Evolutionary conservation across 306 rosid species (phyloP), one percentile per base, ranked within the genome.

Genomic region (Cicer arietinum): DNA sequence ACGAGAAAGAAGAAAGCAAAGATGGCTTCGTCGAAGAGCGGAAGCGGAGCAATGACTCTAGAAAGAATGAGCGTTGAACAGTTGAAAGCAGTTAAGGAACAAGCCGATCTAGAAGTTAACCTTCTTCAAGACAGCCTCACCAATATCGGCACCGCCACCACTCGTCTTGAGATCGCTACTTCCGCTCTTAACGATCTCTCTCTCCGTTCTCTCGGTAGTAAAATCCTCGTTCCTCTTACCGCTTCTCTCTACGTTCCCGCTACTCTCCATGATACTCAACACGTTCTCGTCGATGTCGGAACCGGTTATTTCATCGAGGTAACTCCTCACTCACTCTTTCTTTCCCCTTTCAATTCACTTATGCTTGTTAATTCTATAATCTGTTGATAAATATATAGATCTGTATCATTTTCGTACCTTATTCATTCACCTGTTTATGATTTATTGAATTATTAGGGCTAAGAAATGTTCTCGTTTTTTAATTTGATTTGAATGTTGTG

Each of bases 301-400:
- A 94, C 99, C 17, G 97, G 99, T 7, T 94, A 92, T 82, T 94
- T 94, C 89, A 83, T 94, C 77, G 90, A 94, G 97, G 97, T 91
- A 30, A 30, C 37, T 30, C 37, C 5, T 30, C 8, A 7, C 9
- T 53, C 40, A 46, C 13, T 0, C 5, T 20, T 37, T 39, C 22
- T 25, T 25, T 25, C 4, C 4, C 35, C 40, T 5, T 3, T 45
- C 41, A 10, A 1, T 20, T 14, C 13, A 7, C 11, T 16, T 10
- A 8, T 45, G 7, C 8, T 68, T 25, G 37, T 30, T 30, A 30
- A 30, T 30, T 30, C 37, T 30, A 4, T 30, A 30, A 30, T 30
- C 37, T 30, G 37, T 30, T 4, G 5, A 30, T 30, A 30, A 30
- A 30, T 3, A 47, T 0, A 48, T 71, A 71, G 65, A 71, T 71